Evolutionary conservation across 2,329 filamentous ascomycete species (phyloP).

Genomic region (Colletotrichum higginsianum): DNA sequence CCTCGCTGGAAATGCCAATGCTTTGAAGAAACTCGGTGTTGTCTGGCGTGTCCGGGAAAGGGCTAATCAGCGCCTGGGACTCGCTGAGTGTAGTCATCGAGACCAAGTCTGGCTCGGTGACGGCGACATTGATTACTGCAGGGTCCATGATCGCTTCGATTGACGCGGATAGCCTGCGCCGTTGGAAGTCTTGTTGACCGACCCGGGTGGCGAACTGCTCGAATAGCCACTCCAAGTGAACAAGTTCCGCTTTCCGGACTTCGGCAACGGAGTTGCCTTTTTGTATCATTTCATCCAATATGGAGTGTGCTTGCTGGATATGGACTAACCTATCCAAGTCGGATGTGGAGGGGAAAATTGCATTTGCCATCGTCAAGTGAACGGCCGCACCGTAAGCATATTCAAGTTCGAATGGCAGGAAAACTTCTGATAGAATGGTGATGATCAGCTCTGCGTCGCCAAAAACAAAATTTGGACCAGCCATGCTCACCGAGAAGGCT

Average conservation of each 20-base stretch:
- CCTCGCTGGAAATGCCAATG: constrained; percentile 56
- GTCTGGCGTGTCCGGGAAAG: constrained; percentile 36
- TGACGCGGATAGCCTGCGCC: constrained; percentile 41
- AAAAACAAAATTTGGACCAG: too few relatives aligned
- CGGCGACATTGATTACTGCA: neutral
- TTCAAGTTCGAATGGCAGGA: constrained; percentile 56
- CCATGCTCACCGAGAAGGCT: constrained; percentile 50
- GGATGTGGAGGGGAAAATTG: constrained; percentile 51
- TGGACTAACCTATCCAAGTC: constrained; percentile 48
- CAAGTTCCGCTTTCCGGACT: constrained; percentile 52
- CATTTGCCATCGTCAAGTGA: constrained; percentile 54
- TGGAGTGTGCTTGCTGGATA: constrained; percentile 45
- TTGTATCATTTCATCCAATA: constrained; percentile 53
- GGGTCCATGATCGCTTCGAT: neutral
- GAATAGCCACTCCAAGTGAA: constrained; percentile 49
- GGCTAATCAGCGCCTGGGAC: neutral
- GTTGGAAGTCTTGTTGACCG: constrained; percentile 48
- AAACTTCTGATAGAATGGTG: constrained; percentile 49
- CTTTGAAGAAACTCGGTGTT: constrained; percentile 53
- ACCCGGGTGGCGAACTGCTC: constrained; percentile 47
- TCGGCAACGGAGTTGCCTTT: constrained; percentile 53
- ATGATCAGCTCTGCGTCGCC: neutral
- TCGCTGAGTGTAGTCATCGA: constrained; percentile 17
- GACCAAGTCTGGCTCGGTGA: constrained; percentile 1
- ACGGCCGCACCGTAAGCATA: constrained; percentile 51